These are phyloP conservation scores for Sporothrix protearum DNA, from an alignment of 2,329 filamentous ascomycete genomes.

Conservation along the genomic window DNA sequence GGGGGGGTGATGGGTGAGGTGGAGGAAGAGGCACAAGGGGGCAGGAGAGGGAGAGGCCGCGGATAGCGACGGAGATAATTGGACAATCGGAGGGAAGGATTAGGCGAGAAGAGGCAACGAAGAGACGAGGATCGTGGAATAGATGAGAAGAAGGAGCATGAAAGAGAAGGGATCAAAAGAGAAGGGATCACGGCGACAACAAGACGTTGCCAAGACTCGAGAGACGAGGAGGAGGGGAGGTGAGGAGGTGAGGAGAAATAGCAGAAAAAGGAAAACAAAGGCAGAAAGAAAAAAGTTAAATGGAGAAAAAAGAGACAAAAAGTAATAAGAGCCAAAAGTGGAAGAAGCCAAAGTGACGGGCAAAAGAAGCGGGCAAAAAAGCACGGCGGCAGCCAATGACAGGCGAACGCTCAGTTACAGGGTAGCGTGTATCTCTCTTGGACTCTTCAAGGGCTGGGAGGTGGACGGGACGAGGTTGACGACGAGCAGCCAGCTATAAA, in stretches of 20 bases:
- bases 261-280: neutral
- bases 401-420: neutral
- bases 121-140: neutral
- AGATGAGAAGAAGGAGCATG: neutral
- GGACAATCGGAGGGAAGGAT: neutral
- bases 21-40: neutral
- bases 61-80: conserved; percentile 7
- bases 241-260: neutral
- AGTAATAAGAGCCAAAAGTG: conserved; percentile 6
- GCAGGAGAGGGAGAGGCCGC: neutral
- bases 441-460: neutral
- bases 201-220: neutral
- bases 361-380: conserved; percentile 14
- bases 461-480: neutral
- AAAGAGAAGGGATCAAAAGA: neutral
- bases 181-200: neutral
- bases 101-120: neutral
- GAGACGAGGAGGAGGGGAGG: neutral
- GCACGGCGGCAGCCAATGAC: conserved; percentile 11
- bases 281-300: neutral
- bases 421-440: neutral
- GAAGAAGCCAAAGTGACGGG: neutral
- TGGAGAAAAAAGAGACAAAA: neutral
- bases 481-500: conserved; percentile 5
- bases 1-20: too few species aligned